A percentile compares a stretch with the other conserved stretches of the same genome.
Evolutionary conservation across 345 rosid species (phyloP).

Genomic region (Barbarea vulgaris): DNA sequence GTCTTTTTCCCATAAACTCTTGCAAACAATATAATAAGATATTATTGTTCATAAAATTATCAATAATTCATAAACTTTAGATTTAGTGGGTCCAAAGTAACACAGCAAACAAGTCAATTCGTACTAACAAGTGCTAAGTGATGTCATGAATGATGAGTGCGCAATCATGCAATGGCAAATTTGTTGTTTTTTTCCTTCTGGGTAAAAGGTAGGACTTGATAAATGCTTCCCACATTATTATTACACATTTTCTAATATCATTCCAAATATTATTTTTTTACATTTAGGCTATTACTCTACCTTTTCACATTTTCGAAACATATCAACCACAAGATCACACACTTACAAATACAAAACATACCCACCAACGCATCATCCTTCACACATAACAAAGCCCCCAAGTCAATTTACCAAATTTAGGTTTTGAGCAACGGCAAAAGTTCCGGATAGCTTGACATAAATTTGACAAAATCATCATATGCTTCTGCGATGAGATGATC

Average conservation of each 20-base stretch:
- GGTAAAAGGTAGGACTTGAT: neutral
- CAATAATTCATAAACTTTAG: neutral
- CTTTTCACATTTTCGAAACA: constrained; percentile 11
- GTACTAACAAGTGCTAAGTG: constrained; percentile 1
- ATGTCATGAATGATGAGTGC: constrained; percentile 29
- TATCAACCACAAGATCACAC: constrained; percentile 7
- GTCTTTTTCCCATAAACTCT: too few species aligned
- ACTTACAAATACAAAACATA: constrained; percentile 26
- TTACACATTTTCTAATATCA: neutral
- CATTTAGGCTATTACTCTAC: constrained; percentile 4
- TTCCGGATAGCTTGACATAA: constrained; percentile 33
- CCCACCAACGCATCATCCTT: neutral
- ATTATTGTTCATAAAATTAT: too few species aligned
- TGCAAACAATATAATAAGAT: too few species aligned
- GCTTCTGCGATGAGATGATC: constrained; percentile 56
- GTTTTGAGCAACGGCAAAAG: constrained; percentile 42
- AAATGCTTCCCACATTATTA: neutral
- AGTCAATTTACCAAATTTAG: constrained; percentile 1
- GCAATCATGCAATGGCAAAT: constrained; percentile 22
- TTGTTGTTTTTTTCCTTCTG: neutral
- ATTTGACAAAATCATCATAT: constrained; percentile 49
- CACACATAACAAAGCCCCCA: constrained; percentile 10
- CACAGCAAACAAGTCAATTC: neutral
- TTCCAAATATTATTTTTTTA: neutral
- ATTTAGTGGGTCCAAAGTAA: neutral